A percentile compares a stretch with the other conserved stretches of the same genome.
These are phyloP conservation scores for Pezicula radicicola DNA, from an alignment of 2,329 filamentous ascomycete species.

Conservation along the genomic window DNA sequence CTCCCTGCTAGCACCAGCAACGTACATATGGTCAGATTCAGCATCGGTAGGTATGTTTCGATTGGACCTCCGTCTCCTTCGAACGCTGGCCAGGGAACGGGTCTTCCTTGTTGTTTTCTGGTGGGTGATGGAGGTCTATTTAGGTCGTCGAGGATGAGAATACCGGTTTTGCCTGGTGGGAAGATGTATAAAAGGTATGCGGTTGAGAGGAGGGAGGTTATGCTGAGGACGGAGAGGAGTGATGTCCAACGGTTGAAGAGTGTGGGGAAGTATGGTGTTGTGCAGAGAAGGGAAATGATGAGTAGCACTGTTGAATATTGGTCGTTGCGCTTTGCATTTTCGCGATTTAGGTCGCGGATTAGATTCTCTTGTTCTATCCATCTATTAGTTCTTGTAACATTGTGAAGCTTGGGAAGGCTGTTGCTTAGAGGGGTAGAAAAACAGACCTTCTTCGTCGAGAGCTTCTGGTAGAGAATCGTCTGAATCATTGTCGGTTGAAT, in stretches of 20 bases:
- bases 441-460: conserved; percentile 71
- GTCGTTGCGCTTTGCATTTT: conserved; percentile 56
- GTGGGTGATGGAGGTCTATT: conserved; percentile 9
- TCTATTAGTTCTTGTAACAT: conserved; percentile 19
- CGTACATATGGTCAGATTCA: conserved; percentile 56
- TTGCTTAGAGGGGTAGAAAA: background rate
- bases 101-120: background rate
- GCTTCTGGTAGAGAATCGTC: conserved; percentile 53
- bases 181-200: conserved; percentile 58
- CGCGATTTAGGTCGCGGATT: conserved; percentile 49
- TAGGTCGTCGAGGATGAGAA: conserved; percentile 45
- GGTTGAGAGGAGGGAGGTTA: conserved; percentile 62
- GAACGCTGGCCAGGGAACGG: background rate
- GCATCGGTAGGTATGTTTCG: conserved; percentile 53
- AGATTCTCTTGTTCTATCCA: conserved; percentile 60
- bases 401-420: conserved; percentile 1
- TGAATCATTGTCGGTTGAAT: conserved; percentile 59
- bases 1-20: conserved; percentile 47
- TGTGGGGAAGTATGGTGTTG: conserved; percentile 51
- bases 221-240: conserved; percentile 47
- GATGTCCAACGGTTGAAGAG: conserved; percentile 35
- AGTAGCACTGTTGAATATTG: conserved; percentile 58
- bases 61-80: conserved; percentile 41
- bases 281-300: conserved; percentile 53
- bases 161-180: conserved; percentile 52